Evolutionary conservation across 306 rosid species (phyloP).

Genomic region (Myrica gale): DNA sequence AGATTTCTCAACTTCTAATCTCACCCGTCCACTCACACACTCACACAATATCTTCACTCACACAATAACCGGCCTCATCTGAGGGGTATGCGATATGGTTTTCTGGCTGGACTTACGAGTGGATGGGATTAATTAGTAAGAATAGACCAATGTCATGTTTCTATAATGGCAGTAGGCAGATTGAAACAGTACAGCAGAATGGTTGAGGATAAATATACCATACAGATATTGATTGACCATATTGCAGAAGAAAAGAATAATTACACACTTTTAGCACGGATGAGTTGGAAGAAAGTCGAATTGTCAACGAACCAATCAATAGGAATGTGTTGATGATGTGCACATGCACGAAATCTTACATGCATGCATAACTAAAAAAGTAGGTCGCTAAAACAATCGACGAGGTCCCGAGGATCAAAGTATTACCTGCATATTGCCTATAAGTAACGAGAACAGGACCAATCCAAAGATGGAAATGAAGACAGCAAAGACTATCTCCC

Average conservation of each 20-base stretch:
- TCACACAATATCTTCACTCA: too few species aligned
- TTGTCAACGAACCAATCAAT: too few species aligned
- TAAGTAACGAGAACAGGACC: slow-evolving; percentile 71
- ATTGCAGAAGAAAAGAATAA: neutral
- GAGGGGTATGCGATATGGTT: neutral
- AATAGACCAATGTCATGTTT: neutral
- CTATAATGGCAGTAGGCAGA: neutral
- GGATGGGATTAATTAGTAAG: neutral
- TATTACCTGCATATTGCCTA: slow-evolving; percentile 91
- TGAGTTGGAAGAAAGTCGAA: neutral
- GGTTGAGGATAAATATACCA: neutral
- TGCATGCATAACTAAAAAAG: neutral
- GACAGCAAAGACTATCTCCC: slow-evolving; percentile 67
- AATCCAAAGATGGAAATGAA: slow-evolving; percentile 64
- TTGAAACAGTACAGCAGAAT: neutral
- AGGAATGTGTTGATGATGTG: neutral
- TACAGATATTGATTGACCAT: neutral
- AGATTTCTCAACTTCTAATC: too few species aligned
- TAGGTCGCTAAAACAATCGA: neutral
- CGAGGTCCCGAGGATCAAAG: slow-evolving; percentile 7
- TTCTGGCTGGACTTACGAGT: neutral
- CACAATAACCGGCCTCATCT: too few species aligned
- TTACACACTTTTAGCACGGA: neutral
- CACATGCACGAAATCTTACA: neutral
- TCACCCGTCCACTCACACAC: too few species aligned